phyloP scores from a whole-genome alignment of 2,329 filamentous ascomycete genomes.

The Fusarium compactum region DNA sequence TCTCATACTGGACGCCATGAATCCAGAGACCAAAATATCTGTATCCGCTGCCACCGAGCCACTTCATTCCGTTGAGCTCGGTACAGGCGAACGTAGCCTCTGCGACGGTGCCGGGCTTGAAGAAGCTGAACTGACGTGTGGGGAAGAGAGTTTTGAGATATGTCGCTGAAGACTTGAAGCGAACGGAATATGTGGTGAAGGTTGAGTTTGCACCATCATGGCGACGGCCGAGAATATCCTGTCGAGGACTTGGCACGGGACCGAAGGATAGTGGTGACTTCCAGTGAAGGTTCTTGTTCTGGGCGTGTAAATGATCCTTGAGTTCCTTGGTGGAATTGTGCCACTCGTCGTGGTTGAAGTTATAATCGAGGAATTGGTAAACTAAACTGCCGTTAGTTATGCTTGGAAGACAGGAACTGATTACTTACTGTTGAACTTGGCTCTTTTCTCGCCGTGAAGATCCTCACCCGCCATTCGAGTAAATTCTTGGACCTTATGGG shows the following conservation, averaged over 20 bases:
- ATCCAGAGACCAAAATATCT: conserved; percentile 70
- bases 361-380: conserved; percentile 31
- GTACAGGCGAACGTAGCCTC: conserved; percentile 58
- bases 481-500: conserved; percentile 67
- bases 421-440: conserved; percentile 56
- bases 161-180: conserved; percentile 63
- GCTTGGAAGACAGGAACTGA: fast-evolving
- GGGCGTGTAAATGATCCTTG: conserved; percentile 26
- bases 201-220: conserved; percentile 39
- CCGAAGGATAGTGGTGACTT: conserved; percentile 43
- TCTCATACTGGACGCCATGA: conserved; percentile 69
- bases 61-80: conserved; percentile 65
- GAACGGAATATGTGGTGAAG: conserved; percentile 61
- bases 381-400: conserved; percentile 1
- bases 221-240: conserved; percentile 16
- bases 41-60: conserved; percentile 72
- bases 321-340: conserved; percentile 31
- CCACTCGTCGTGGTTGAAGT: conserved; percentile 41
- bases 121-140: conserved; percentile 56
- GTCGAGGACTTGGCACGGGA: conserved; percentile 39
- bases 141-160: conserved; percentile 63
- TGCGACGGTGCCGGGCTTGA: conserved; percentile 57
- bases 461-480: conserved; percentile 66
- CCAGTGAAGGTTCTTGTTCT: conserved; percentile 23
- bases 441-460: conserved; percentile 51